Evolutionary conservation across 257 asterid species (phyloP).

Genomic region (Solanum phureja): DNA sequence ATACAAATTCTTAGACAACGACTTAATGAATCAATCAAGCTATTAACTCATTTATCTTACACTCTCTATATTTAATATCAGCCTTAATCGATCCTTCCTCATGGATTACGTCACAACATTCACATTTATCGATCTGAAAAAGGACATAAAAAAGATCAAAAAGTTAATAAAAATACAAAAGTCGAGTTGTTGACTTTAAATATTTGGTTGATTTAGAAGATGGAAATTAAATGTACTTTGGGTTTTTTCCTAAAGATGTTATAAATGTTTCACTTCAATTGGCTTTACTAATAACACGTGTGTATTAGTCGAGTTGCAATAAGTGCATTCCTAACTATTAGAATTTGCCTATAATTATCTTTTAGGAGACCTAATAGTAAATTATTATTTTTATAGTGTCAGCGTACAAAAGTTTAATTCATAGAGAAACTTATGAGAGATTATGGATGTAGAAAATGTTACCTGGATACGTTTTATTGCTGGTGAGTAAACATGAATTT

Average conservation of each 20-base stretch:
- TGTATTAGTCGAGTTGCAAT: neutral
- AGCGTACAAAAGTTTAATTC: too few species aligned
- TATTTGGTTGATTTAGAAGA: too few species aligned
- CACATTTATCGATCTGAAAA: conserved; percentile 17
- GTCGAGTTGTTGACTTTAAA: too few species aligned
- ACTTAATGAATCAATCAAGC: conserved; percentile 1
- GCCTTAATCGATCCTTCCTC: neutral
- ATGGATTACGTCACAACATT: conserved; percentile 17
- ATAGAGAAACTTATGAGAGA: neutral
- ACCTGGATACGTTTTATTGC: conserved; percentile 4
- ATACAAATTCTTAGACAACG: neutral
- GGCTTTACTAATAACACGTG: neutral
- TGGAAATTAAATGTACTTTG: too few species aligned
- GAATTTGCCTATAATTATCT: neutral
- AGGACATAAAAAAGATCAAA: neutral
- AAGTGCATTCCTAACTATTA: neutral
- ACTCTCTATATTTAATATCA: conserved; percentile 11
- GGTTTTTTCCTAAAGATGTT: too few species aligned
- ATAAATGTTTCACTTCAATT: neutral
- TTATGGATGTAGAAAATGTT: neutral
- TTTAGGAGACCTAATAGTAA: neutral
- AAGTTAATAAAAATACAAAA: neutral
- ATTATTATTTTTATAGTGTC: too few species aligned
- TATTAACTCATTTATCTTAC: conserved; percentile 15
- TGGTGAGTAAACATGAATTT: conserved; percentile 8